Percentiles rank a stretch among this genome's conserved stretches.
Conservation (phyloP, 2,329 filamentous ascomycete species). For the Pseudocercospora cruenta region DNA sequence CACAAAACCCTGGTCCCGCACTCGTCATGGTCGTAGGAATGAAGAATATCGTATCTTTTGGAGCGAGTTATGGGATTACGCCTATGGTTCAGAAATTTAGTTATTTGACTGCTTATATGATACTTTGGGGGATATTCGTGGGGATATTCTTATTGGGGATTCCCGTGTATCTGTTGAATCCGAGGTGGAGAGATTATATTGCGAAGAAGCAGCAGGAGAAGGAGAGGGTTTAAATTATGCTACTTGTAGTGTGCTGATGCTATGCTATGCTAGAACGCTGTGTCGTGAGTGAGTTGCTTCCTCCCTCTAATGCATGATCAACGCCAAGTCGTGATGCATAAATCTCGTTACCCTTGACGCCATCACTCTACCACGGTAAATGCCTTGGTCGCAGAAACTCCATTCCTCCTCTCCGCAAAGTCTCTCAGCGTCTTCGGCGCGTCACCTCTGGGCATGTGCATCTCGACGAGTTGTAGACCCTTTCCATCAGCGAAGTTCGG, state of each 20-base stretch:
- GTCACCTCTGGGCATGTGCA: slow-evolving; percentile 23
- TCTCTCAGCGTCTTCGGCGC: slow-evolving; percentile 20
- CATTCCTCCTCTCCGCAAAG: slow-evolving; percentile 9
- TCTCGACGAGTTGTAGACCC: slow-evolving; percentile 22
- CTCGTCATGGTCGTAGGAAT: slow-evolving; percentile 41
- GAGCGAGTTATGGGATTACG: slow-evolving; percentile 38
- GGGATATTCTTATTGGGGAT: slow-evolving; percentile 2
- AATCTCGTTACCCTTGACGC: too few species aligned
- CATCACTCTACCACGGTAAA: not conserved
- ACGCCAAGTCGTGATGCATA: not conserved
- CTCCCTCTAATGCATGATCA: not conserved
- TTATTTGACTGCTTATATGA: slow-evolving; percentile 32
- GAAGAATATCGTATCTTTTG: slow-evolving; percentile 43
- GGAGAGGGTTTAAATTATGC: not conserved
- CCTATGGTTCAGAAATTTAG: slow-evolving; percentile 38
- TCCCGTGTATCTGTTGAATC: slow-evolving; percentile 9
- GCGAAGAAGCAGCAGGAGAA: not conserved
- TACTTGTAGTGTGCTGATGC: not conserved
- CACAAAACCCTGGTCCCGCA: slow-evolving; percentile 38
- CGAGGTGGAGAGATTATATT: slow-evolving; percentile 10
- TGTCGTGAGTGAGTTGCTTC: not conserved
- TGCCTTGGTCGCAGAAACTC: not conserved
- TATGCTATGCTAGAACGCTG: too few species aligned
- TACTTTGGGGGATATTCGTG: slow-evolving; percentile 13
- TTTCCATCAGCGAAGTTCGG: slow-evolving; percentile 18